Evolutionary conservation across 129 eudicot genomes (phyloP).

Genomic region (Erigeron canadensis): DNA sequence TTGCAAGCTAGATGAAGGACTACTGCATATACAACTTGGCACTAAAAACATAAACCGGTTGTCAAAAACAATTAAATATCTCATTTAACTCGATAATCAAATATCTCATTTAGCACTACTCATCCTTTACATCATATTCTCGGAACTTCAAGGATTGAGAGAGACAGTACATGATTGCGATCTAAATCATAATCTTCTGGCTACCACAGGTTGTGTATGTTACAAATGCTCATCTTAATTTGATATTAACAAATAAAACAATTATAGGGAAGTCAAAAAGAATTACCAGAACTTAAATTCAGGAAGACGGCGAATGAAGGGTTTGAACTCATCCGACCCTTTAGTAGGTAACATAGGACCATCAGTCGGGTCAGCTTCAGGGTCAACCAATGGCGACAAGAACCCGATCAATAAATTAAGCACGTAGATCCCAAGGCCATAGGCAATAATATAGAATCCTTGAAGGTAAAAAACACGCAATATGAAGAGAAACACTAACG

Average conservation of each 20-base stretch:
- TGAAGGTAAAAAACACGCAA: conserved; percentile 55
- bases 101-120: too few species aligned
- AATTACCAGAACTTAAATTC: conserved; percentile 87
- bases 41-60: too few species aligned
- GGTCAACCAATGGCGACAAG: conserved; percentile 89
- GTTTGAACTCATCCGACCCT: conserved; percentile 84
- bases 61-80: too few species aligned
- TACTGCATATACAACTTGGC: too few species aligned
- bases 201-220: not conserved
- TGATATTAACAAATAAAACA: not conserved
- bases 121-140: too few species aligned
- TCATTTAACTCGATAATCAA: too few species aligned
- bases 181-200: too few species aligned
- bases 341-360: conserved; percentile 67
- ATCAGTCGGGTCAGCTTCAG: conserved; percentile 68
- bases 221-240: too few species aligned
- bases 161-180: too few species aligned
- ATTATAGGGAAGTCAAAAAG: conserved; percentile 9
- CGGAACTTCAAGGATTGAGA: too few species aligned
- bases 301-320: conserved; percentile 85
- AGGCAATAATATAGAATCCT: conserved; percentile 74
- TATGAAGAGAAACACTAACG: conserved; percentile 46
- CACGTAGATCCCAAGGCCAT: conserved; percentile 79
- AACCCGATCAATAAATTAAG: conserved; percentile 86
- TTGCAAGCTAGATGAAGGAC: too few species aligned